Evolutionary conservation across 192 early-diverging fungal genomes (phyloP).

Genomic region (Paraglomus brasilianum): DNA sequence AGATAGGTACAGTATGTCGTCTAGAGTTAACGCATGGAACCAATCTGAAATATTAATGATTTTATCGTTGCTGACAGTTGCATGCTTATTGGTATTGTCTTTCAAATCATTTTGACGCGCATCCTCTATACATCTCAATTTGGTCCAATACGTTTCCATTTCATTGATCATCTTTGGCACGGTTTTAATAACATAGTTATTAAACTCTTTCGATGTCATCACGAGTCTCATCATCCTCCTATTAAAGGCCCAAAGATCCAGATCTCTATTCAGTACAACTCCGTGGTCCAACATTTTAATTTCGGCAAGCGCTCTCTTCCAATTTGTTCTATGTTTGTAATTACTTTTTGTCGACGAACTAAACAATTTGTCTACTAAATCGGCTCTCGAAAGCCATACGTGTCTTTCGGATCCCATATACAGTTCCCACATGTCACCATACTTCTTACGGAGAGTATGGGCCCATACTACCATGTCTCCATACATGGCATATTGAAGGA

Average conservation of each 20-base stretch:
- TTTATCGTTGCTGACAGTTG: neutral
- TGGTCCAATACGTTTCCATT: conserved; percentile 20
- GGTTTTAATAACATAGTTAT: neutral
- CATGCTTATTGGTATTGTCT: too few relatives aligned
- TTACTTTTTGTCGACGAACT: conserved; percentile 25
- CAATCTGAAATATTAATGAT: conserved; percentile 21
- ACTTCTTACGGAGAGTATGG: neutral
- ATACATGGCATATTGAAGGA: neutral
- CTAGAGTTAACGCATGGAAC: neutral
- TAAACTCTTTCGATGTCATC: conserved; percentile 11
- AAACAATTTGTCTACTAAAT: conserved; percentile 18
- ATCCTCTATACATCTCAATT: too few relatives aligned
- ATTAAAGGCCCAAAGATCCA: conserved; percentile 21
- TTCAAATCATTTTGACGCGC: too few relatives aligned
- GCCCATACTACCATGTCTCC: conserved; percentile 5
- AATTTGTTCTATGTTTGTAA: neutral
- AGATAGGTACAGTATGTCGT: neutral
- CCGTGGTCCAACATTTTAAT: conserved; percentile 2
- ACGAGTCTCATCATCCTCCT: conserved; percentile 12
- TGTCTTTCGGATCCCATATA: conserved; percentile 27
- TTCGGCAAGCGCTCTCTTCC: conserved; percentile 16
- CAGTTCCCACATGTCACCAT: conserved; percentile 29
- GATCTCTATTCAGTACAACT: conserved; percentile 8
- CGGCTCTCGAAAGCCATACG: conserved; percentile 10
- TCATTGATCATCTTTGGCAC: conserved; percentile 4